These are phyloP conservation scores for Diaporthe sp. DNA, from an alignment of 2,329 filamentous ascomycete genomes.

Conservation along the genomic window DNA sequence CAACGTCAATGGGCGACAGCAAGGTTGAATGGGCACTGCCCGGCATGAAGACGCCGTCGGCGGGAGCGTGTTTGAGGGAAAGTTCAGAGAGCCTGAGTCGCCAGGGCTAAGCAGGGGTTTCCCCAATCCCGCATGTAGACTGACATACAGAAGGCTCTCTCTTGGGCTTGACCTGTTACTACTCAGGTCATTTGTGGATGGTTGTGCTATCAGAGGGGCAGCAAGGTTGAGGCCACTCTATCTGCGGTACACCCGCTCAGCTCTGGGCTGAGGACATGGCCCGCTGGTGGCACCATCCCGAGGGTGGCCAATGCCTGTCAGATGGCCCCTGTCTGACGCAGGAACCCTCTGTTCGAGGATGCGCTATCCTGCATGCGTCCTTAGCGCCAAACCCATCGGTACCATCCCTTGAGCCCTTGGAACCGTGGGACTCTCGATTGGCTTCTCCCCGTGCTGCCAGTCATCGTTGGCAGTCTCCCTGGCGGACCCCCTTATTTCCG, in stretches of 20 bases:
- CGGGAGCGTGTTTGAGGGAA: slow-evolving; percentile 30
- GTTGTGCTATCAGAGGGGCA: background rate
- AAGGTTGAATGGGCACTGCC: slow-evolving; percentile 7
- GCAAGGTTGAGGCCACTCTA: background rate
- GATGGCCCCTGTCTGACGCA: slow-evolving; percentile 35
- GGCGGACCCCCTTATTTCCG: slow-evolving; percentile 16
- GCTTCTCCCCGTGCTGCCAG: slow-evolving; percentile 4
- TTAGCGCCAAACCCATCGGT: slow-evolving; percentile 40
- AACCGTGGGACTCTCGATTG: slow-evolving; percentile 30
- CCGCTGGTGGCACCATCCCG: slow-evolving; percentile 24
- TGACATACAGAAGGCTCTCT: background rate
- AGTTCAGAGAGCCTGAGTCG: slow-evolving; percentile 25
- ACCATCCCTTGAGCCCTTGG: slow-evolving; percentile 6
- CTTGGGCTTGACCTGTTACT: background rate
- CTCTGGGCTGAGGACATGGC: slow-evolving; percentile 27
- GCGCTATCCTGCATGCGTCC: slow-evolving; percentile 31
- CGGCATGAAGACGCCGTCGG: slow-evolving; percentile 18
- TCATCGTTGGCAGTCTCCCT: background rate
- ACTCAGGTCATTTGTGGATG: fast-evolving
- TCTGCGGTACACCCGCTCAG: background rate
- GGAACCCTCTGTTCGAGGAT: slow-evolving; percentile 40
- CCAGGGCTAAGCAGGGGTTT: slow-evolving; percentile 6
- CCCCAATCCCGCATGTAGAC: background rate
- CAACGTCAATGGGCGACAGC: slow-evolving; percentile 16
- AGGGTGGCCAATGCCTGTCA: slow-evolving; percentile 22